Percentiles rank a stretch among this genome's conserved stretches.
Evolutionary conservation across 1,284 basidiomycete species (phyloP).

Genomic region (Phellopilus nigrolimitatus): DNA sequence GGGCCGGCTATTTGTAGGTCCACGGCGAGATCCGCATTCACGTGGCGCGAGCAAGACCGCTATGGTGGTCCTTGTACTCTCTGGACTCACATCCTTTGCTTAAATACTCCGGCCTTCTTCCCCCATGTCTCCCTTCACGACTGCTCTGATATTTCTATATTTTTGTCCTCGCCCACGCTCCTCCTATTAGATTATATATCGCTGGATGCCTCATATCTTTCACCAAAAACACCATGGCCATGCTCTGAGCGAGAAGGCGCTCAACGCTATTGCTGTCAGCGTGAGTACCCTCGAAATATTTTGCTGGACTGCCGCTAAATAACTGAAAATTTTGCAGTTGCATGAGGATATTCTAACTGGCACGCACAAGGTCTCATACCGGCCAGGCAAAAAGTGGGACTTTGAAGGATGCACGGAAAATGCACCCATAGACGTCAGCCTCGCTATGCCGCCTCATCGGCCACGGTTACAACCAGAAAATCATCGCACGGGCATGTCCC

Average conservation of each 20-base stretch:
- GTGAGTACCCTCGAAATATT: neutral
- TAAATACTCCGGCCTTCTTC: neutral
- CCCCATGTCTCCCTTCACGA: neutral
- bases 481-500: constrained; percentile 64
- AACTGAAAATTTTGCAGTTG: constrained; percentile 5
- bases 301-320: neutral
- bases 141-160: neutral
- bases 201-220: constrained; percentile 5
- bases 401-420: constrained; percentile 50
- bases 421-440: constrained; percentile 54
- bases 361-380: constrained; percentile 54
- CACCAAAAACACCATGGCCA: constrained; percentile 1
- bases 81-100: neutral
- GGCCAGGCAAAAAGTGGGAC: constrained; percentile 53
- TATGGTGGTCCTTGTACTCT: constrained; percentile 8
- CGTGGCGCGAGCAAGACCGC: too few species aligned
- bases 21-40: too few species aligned
- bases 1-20: too few species aligned
- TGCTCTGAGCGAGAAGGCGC: neutral
- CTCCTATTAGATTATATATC: neutral
- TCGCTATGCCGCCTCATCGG: constrained; percentile 70
- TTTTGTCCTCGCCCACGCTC: constrained; percentile 1
- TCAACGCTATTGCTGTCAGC: neutral
- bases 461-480: constrained; percentile 63
- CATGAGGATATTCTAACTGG: constrained; percentile 30